phyloP scores from a whole-genome alignment of 208 protist genomes.

The Acanthamoeba castellanii region DNA sequence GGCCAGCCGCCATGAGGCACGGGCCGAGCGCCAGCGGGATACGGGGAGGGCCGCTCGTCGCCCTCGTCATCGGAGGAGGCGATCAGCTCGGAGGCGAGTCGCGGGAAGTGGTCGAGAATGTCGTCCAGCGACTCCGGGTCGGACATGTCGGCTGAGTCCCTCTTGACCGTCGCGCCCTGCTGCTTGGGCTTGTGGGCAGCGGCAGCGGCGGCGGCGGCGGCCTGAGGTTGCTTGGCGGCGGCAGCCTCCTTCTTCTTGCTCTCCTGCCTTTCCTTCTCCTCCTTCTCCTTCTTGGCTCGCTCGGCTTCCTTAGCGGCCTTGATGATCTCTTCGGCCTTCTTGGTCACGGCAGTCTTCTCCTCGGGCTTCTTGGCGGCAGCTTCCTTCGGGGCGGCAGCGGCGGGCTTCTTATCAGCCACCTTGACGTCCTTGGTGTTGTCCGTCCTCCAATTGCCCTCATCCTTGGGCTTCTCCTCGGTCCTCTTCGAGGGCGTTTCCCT shows the following conservation, averaged over 20 bases:
- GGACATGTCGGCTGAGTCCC: constrained; percentile 20
- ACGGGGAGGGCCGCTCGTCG: neutral
- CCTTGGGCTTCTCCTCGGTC: constrained; percentile 8
- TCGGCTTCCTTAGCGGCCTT: constrained; percentile 38
- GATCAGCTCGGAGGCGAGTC: neutral
- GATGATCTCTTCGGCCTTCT: constrained; percentile 28
- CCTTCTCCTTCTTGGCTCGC: constrained; percentile 49
- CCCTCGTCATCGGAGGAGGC: constrained; percentile 24
- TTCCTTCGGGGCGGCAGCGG: neutral
- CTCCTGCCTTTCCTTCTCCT: constrained; percentile 27
- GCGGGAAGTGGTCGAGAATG: constrained; percentile 49
- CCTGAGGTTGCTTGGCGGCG: neutral
- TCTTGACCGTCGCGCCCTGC: neutral
- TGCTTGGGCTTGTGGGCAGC: neutral
- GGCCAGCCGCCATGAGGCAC: neutral
- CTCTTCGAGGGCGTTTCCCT: constrained; percentile 12
- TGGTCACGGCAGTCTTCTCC: neutral
- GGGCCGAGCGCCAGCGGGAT: neutral
- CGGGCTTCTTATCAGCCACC: constrained; percentile 1
- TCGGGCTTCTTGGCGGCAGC: neutral
- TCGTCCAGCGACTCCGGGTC: constrained; percentile 42
- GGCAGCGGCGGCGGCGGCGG: neutral
- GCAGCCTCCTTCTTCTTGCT: constrained; percentile 4
- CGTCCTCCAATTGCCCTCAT: neutral
- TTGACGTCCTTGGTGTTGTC: constrained; percentile 18